Conservation (phyloP, 352 stramenopile genomes). For the Thalassiosira hispida region DNA sequence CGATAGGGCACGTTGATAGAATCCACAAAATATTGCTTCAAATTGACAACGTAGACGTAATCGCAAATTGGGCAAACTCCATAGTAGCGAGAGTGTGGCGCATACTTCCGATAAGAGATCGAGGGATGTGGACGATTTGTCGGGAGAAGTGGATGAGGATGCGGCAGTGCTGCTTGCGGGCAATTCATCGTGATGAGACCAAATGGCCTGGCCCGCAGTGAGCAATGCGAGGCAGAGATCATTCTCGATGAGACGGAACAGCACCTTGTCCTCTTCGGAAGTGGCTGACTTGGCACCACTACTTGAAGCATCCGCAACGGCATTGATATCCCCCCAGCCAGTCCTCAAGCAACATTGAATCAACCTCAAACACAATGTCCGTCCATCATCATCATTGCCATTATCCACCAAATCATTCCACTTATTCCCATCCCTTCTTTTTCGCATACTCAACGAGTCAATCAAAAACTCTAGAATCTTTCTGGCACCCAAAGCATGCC, state of each 20-base stretch:
- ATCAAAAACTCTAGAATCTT: constrained; percentile 80
- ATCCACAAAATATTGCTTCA: constrained; percentile 80
- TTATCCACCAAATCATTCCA: constrained; percentile 11
- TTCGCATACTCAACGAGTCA: constrained; percentile 61
- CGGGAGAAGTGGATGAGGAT: not conserved
- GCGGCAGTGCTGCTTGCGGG: constrained; percentile 27
- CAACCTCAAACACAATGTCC: constrained; percentile 75
- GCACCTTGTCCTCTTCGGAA: constrained; percentile 24
- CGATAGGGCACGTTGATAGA: constrained; percentile 80
- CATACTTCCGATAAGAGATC: constrained; percentile 82
- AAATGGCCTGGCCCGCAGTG: constrained; percentile 79
- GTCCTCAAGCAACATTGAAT: constrained; percentile 57
- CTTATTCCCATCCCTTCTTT: constrained; percentile 50
- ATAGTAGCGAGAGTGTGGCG: constrained; percentile 71
- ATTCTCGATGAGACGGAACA: constrained; percentile 73
- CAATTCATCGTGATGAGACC: constrained; percentile 62
- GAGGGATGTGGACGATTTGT: constrained; percentile 39
- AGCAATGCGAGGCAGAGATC: constrained; percentile 81
- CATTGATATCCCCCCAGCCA: constrained; percentile 47
- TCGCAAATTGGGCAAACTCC: constrained; percentile 64
- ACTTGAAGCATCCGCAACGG: not conserved
- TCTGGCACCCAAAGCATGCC: constrained; percentile 32
- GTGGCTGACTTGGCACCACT: not conserved
- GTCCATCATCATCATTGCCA: constrained; percentile 56
- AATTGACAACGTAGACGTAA: constrained; percentile 71